These are phyloP conservation scores for Westerdykella ornata DNA, from an alignment of 2,329 filamentous ascomycete species.

Conservation along the genomic window DNA sequence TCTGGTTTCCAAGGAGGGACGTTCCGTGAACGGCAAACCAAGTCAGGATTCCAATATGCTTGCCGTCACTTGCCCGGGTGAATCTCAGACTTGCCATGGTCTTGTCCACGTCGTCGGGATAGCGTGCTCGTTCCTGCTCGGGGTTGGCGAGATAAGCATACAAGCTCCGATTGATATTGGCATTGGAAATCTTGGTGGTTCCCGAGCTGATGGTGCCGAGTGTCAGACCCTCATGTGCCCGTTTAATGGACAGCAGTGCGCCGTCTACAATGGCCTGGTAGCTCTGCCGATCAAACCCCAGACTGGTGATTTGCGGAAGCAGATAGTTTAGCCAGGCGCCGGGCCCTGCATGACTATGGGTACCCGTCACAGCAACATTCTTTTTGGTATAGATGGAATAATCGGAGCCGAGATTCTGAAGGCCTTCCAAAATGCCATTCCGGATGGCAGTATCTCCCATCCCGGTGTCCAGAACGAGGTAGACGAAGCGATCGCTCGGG, in stretches of 20 bases:
- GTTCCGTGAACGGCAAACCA: constrained; percentile 94
- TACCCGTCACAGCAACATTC: constrained; percentile 85
- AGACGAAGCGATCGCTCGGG: constrained; percentile 69
- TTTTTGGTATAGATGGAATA: constrained; percentile 69
- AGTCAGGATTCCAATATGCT: constrained; percentile 72
- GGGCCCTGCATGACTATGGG: constrained; percentile 86
- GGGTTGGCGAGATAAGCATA: constrained; percentile 87
- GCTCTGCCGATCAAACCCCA: constrained; percentile 79
- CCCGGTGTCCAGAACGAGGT: constrained; percentile 79
- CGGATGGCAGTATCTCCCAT: constrained; percentile 85
- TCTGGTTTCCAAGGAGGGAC: constrained; percentile 86
- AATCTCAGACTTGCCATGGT: constrained; percentile 75
- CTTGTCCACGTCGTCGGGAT: constrained; percentile 64
- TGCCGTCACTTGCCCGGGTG: constrained; percentile 63
- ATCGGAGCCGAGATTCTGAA: constrained; percentile 61
- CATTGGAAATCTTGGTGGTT: constrained; percentile 61
- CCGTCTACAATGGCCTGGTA: constrained; percentile 87
- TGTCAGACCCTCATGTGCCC: constrained; percentile 66
- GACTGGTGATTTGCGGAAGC: constrained; percentile 80
- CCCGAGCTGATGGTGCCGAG: constrained; percentile 67
- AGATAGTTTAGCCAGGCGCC: constrained; percentile 94
- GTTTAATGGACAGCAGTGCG: constrained; percentile 69
- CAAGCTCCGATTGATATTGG: constrained; percentile 82
- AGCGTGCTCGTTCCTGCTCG: constrained; percentile 62
- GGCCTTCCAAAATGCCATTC: constrained; percentile 73